Percentiles rank a stretch among this genome's conserved stretches.
phyloP scores from a whole-genome alignment of 2,329 filamentous ascomycete species.

The Botrytis paeoniae region DNA sequence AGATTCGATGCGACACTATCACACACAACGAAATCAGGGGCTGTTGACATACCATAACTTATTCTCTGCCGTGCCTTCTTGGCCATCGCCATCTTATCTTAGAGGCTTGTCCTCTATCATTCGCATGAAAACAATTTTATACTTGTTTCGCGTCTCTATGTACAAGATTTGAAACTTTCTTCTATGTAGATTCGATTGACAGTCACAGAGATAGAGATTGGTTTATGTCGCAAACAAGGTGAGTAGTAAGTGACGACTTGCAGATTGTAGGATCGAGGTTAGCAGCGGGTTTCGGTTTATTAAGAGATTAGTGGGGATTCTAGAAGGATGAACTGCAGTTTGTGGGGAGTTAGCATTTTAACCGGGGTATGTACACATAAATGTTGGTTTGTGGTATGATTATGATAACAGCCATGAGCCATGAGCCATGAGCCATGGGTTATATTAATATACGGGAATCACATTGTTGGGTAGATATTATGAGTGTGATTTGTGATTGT shows the following conservation, averaged over 20 bases:
- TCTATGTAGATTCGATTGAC: background rate
- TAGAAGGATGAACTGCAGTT: conserved; percentile 21
- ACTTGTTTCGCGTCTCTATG: background rate
- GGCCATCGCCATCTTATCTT: conserved; percentile 48
- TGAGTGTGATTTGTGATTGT: background rate
- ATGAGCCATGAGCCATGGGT: background rate
- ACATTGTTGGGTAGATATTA: background rate
- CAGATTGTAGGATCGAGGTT: conserved; percentile 5
- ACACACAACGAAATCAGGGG: background rate
- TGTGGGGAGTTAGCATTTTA: conserved; percentile 11
- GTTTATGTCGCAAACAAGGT: background rate
- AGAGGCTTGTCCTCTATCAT: background rate
- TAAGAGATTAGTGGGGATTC: conserved; percentile 15
- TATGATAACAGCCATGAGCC: background rate
- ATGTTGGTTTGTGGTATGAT: background rate
- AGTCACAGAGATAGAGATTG: background rate
- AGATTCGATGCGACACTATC: background rate
- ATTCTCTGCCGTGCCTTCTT: conserved; percentile 68
- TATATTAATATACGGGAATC: background rate
- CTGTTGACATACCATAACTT: conserved; percentile 57
- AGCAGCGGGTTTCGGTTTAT: conserved; percentile 13
- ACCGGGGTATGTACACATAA: background rate
- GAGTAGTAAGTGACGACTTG: background rate
- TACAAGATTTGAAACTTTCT: background rate
- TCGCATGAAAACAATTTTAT: background rate